Evolutionary conservation across 495 filamentous ascomycete genomes (phyloP), one percentile per base, ranked within the genome.

Genomic region (Lasiosphaeria ovina): DNA sequence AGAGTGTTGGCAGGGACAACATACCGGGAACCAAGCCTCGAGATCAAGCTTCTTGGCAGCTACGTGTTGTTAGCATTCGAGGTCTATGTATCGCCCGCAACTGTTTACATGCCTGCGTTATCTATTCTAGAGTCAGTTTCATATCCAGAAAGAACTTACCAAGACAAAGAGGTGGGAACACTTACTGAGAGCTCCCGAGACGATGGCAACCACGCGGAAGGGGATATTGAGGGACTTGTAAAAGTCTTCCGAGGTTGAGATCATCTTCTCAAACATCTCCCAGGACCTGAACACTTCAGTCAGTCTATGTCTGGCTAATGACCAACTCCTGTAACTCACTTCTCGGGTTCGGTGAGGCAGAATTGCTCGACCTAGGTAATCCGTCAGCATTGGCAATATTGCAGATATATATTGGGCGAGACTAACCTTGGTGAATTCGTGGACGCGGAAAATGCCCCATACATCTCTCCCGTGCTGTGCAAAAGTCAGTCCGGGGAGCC

Each of bases 371-470:
- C 44, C 44, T 47, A n/a, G 0, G 44, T 14, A n/a, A 47, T 14
- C 4, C 4, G 5, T 47, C 12, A n/a, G 96, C 83, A 86, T 89
- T 49, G 51, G 59, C 9, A 36, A 31, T 11, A 12, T 12, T 38
- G 16, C 3, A 48, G 64, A 62, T 16, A 34, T 14, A 35, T 17
- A 47, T 54, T 60, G 58, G 59, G 12, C 12, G 44, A 47, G 44
- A 47, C 44, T 14, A 38, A 87, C 85, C 86, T 98, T 98, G 75
- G 97, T 94, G 69, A 98, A 98, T 70, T 98, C 93, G 75, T 98
- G 94, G 45, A 98, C 92, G 66, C 94, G 87, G 82, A 97, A 98
- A 63, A 98, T 91, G 55, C 94, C 94, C 94, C 94, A 98, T 5
- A 95, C 93, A 69, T 98, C 94, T 75, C 90, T 91, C 40, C 94